Evolutionary conservation across 2,329 filamentous ascomycete species (phyloP).

Genomic region (Magnaporthiopsis poae): DNA sequence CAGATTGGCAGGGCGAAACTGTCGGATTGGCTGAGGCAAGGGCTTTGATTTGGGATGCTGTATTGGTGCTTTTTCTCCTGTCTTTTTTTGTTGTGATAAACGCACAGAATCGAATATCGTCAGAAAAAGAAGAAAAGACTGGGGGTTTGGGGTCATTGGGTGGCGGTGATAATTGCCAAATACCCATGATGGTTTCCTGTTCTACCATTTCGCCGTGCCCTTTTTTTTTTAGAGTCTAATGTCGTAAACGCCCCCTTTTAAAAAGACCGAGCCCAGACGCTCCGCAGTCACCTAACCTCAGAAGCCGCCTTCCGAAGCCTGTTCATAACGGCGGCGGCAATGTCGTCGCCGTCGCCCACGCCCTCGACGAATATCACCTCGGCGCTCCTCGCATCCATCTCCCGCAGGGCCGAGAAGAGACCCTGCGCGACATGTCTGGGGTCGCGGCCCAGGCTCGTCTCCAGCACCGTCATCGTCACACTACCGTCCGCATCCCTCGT

Average conservation of each 20-base stretch:
- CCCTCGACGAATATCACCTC: conserved; percentile 87
- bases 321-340: conserved; percentile 82
- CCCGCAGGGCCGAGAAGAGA: conserved; percentile 76
- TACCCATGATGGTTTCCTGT: not conserved
- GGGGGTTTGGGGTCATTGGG: conserved; percentile 16
- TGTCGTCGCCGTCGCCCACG: conserved; percentile 66
- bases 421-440: conserved; percentile 71
- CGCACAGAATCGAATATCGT: not conserved
- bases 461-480: conserved; percentile 43
- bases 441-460: conserved; percentile 63
- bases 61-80: conserved; percentile 8
- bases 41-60: conserved; percentile 42
- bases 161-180: not conserved
- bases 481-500: conserved; percentile 20
- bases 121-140: conserved; percentile 13
- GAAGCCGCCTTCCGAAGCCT: conserved; percentile 68
- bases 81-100: not conserved
- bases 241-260: not conserved
- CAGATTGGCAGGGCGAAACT: conserved; percentile 88
- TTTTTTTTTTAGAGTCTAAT: conserved; percentile 14
- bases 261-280: not conserved
- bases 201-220: conserved; percentile 15
- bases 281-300: conserved; percentile 32
- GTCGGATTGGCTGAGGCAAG: conserved; percentile 81
- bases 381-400: conserved; percentile 69